Percentiles rank a stretch among this genome's conserved stretches.
phyloP scores from a whole-genome alignment of 306 rosid genomes.

The Ochetophila trinervis region DNA sequence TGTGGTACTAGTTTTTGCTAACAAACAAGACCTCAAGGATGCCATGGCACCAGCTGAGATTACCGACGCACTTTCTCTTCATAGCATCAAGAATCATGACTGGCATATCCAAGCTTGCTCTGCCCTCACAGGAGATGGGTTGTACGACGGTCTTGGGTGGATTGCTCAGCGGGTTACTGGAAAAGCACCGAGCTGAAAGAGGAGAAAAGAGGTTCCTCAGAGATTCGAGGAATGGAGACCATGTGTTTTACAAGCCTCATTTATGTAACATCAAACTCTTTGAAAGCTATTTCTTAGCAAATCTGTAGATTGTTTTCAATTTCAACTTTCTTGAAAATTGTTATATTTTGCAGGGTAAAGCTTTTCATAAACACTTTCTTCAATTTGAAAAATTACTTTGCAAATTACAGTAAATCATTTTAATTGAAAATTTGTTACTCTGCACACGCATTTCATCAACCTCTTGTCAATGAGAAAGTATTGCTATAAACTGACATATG shows the following conservation, averaged over 20 bases:
- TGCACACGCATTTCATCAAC: slow-evolving; percentile 26
- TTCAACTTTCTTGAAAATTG: slow-evolving; percentile 26
- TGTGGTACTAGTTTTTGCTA: slow-evolving; percentile 78
- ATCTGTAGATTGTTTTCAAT: slow-evolving; percentile 40
- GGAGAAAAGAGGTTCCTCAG: slow-evolving; percentile 20
- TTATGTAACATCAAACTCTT: slow-evolving; percentile 42
- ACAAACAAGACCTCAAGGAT: slow-evolving; percentile 97
- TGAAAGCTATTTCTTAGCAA: slow-evolving; percentile 25
- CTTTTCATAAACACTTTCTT: slow-evolving; percentile 5
- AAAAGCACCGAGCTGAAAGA: slow-evolving; percentile 56
- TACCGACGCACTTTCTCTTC: slow-evolving; percentile 86
- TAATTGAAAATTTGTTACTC: slow-evolving; percentile 21
- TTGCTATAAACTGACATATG: slow-evolving; percentile 43
- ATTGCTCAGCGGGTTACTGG: slow-evolving; percentile 79
- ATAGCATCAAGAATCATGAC: slow-evolving; percentile 97
- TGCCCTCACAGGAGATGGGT: slow-evolving; percentile 93
- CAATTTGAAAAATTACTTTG: background rate
- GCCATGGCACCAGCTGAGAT: slow-evolving; percentile 99
- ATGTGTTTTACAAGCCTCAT: slow-evolving; percentile 28
- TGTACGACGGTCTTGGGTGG: slow-evolving; percentile 96
- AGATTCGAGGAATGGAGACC: slow-evolving; percentile 29
- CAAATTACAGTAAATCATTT: slow-evolving; percentile 15
- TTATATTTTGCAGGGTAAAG: slow-evolving; percentile 7
- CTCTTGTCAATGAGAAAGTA: slow-evolving; percentile 25
- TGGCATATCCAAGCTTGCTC: slow-evolving; percentile 99